Percentiles rank a stretch among this genome's conserved stretches.
These are phyloP conservation scores for Neospora caninum DNA, from an alignment of 169 alveolate genomes.

Conservation along the genomic window DNA sequence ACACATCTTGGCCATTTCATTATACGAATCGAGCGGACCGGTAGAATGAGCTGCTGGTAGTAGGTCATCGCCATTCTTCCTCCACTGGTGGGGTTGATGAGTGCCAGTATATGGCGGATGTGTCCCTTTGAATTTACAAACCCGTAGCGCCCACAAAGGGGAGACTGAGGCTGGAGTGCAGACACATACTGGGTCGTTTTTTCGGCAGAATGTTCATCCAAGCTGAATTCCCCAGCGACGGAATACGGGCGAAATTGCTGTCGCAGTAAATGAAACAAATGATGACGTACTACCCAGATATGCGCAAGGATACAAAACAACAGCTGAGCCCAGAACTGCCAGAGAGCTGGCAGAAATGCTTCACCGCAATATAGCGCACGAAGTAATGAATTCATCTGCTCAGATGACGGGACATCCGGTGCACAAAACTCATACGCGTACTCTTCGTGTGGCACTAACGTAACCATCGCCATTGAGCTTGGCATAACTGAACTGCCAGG, in stretches of 20 bases:
- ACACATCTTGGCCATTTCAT: too few relatives aligned
- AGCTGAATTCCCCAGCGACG: background rate
- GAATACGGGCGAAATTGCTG: background rate
- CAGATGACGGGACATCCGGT: background rate
- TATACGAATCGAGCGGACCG: background rate
- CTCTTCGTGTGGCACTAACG: background rate
- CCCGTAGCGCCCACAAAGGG: conserved; percentile 25
- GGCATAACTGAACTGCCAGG: background rate
- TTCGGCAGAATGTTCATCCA: background rate
- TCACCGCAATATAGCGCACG: background rate
- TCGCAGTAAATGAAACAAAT: background rate
- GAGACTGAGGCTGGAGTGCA: conserved; percentile 2
- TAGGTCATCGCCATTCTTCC: conserved; percentile 28
- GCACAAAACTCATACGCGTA: background rate
- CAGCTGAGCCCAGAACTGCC: background rate
- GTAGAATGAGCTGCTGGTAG: conserved; percentile 37
- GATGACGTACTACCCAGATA: background rate
- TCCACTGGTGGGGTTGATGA: conserved; percentile 30
- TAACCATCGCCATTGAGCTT: background rate
- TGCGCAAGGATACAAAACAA: background rate
- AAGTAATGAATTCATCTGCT: background rate
- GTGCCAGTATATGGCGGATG: conserved; percentile 7
- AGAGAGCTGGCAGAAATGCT: background rate
- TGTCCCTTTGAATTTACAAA: background rate
- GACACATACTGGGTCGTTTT: background rate